Base-by-base conservation (phyloP, 202 grass and related monocot species). In the Eragrostis tef region DNA sequence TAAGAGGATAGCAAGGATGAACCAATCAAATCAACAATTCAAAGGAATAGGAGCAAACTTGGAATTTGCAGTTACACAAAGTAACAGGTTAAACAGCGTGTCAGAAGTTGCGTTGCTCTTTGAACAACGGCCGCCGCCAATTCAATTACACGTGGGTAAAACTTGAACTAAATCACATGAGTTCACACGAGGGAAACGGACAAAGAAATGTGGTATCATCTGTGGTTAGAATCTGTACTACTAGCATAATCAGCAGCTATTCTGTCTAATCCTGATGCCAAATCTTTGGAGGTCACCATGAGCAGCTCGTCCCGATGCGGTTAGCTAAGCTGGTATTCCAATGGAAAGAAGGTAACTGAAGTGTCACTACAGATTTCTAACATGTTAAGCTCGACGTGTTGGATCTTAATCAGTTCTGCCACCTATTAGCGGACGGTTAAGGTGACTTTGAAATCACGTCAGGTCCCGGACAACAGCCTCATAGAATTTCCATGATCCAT, bases 401-500 rank as follows among this genome's bases (percentile, higher is more conserved):
- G 78, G 14, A 64, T 41, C 54, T 48, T 20, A 0, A 36, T 52
- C 71, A 31, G 57, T 56, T 27, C 19, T 52, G 14, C 25, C 21
- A 54, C 16, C 8, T 62, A 62, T 62, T 14, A 62, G 59, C 15
- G 42, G 11, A 74, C 0, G 25, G 24, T 19, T 57, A 16, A 6
- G 53, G 13, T 20, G 8, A 49, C n/a, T 6, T 49, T 91, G 11
- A 70, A 57, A 75, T 95, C 79, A 95, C 46, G 77, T 68, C 82
- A 81, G 64, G 74, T 94, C 81, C 80, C 52, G 81, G 43, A 91
- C 80, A 68, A 36, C 61, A 62, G 90, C 92, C 50, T 83, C 74
- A 22, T 65, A 91, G 31, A 98, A 84, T 86, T 89, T 98, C 96
- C 96, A 98, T 16, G 90, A 95, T 82, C 85, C 48, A 72, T 93